Conservation (phyloP, 1,139 yeast genomes). For the Debaryomyces sp. region DNA sequence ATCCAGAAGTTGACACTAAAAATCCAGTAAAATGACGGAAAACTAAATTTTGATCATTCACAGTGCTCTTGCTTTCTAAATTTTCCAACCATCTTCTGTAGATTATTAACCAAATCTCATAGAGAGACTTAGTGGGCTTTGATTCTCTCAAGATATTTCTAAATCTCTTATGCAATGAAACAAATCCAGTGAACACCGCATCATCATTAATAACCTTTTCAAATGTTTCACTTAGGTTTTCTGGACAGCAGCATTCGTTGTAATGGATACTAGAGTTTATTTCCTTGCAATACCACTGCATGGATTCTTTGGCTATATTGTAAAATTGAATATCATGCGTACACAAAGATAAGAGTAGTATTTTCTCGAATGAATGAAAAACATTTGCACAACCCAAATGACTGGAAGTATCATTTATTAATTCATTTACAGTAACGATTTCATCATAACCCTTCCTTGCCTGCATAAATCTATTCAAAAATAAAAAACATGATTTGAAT, state of each 20-base stretch:
- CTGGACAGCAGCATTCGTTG: slow-evolving; percentile 12
- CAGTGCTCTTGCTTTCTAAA: slow-evolving; percentile 25
- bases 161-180: slow-evolving; percentile 73
- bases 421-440: slow-evolving; percentile 25
- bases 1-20: slow-evolving; percentile 60
- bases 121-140: slow-evolving; percentile 60
- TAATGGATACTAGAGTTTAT: slow-evolving; percentile 11
- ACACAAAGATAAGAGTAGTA: slow-evolving; percentile 52
- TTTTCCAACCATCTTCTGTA: slow-evolving; percentile 55
- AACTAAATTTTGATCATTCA: slow-evolving; percentile 41
- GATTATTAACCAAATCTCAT: slow-evolving; percentile 63
- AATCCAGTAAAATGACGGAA: slow-evolving; percentile 67
- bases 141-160: slow-evolving; percentile 58
- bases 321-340: slow-evolving; percentile 62
- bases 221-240: slow-evolving; percentile 48
- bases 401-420: slow-evolving; percentile 18
- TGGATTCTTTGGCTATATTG: slow-evolving; percentile 51
- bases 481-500: slow-evolving; percentile 41
- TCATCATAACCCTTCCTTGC: slow-evolving; percentile 26
- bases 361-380: slow-evolving; percentile 42
- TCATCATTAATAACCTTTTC: slow-evolving; percentile 55
- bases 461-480: slow-evolving; percentile 34
- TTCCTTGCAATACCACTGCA: slow-evolving; percentile 50
- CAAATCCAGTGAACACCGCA: slow-evolving; percentile 70
- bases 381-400: slow-evolving; percentile 22